Percentiles rank a stretch among this genome's conserved stretches.
Conservation (phyloP, 2,329 filamentous ascomycete genomes). For the Plectosphaerella sp. region DNA sequence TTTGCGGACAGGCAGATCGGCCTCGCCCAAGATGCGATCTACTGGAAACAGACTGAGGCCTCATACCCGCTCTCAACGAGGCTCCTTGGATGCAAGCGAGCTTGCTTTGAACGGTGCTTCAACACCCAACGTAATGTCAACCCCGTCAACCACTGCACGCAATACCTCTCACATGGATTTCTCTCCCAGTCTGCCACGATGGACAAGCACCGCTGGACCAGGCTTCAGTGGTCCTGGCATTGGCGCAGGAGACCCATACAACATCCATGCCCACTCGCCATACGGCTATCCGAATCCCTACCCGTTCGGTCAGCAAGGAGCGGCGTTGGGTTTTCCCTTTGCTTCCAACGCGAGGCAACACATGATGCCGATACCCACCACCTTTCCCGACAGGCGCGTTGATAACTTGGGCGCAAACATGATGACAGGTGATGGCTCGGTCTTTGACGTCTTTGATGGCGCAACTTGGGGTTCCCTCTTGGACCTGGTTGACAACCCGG, state of each 20-base stretch:
- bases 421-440: not conserved
- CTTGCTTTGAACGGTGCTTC: not conserved
- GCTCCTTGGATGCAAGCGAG: not conserved
- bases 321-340: not conserved
- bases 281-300: not conserved
- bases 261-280: no score
- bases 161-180: not conserved
- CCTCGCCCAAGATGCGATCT: not conserved
- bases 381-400: conserved; percentile 3
- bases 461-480: conserved; percentile 8
- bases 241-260: no score
- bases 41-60: not conserved
- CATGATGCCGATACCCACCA: conserved; percentile 4
- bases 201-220: not conserved
- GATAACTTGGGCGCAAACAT: not conserved
- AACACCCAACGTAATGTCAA: not conserved
- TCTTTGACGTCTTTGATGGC: conserved; percentile 10
- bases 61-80: not conserved
- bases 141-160: not conserved
- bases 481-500: conserved; percentile 4
- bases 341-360: not conserved
- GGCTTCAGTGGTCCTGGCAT: not conserved
- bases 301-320: not conserved
- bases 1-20: no score
- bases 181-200: not conserved